These are phyloP conservation scores for Pseudopediastrum boryanum DNA, from an alignment of 139 green algal genomes.

Conservation along the genomic window DNA sequence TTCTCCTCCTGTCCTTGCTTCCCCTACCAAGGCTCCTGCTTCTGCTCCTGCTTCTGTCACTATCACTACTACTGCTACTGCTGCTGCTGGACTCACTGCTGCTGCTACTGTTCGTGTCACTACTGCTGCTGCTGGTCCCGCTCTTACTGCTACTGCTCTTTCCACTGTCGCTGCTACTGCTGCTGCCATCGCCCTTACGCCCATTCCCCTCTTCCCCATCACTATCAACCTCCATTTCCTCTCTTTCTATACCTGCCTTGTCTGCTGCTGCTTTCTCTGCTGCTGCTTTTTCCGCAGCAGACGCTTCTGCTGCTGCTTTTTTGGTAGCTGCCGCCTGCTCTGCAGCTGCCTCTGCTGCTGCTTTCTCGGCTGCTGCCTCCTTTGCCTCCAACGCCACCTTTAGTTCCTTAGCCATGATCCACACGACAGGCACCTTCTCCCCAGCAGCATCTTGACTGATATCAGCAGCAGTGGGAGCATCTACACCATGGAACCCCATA, in stretches of 20 bases:
- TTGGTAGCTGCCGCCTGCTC: conserved; percentile 4
- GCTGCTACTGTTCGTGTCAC: background rate
- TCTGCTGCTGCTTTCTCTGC: background rate
- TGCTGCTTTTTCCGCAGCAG: conserved; percentile 12
- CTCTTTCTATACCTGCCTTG: background rate
- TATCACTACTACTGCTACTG: conserved; percentile 18
- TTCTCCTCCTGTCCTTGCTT: background rate
- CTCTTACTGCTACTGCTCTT: conserved; percentile 21
- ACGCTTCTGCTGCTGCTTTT: conserved; percentile 3
- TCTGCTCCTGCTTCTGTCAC: background rate
- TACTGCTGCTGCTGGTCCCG: background rate
- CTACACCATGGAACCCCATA: conserved; percentile 48
- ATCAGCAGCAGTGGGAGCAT: conserved; percentile 39
- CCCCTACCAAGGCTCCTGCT: background rate
- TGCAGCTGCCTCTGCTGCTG: conserved; percentile 19
- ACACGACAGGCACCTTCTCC: conserved; percentile 42
- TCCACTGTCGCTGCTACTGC: conserved; percentile 5
- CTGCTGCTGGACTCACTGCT: too few relatives aligned
- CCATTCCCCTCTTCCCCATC: background rate
- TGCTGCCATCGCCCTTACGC: conserved; percentile 25
- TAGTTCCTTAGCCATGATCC: conserved; percentile 17
- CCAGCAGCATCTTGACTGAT: conserved; percentile 50
- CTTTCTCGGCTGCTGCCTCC: background rate
- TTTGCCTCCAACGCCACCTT: conserved; percentile 17
- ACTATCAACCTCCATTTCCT: background rate